A percentile compares a stretch with the other conserved stretches of the same genome.
Evolutionary conservation across 2,329 filamentous ascomycete genomes (phyloP).

Genomic region (Daldinia sp.): DNA sequence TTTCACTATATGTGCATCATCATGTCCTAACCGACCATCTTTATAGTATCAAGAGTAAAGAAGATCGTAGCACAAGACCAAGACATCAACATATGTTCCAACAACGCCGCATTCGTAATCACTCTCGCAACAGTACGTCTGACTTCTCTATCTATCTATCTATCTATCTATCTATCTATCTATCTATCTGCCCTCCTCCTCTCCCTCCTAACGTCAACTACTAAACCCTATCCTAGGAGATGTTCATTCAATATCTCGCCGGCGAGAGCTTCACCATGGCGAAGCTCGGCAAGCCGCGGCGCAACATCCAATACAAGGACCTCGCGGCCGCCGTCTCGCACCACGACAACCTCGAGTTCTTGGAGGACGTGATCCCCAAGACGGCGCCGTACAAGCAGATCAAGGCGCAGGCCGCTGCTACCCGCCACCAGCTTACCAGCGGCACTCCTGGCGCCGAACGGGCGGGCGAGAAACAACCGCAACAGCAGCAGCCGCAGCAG

Average conservation of each 20-base stretch:
- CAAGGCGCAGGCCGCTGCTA: slow-evolving; percentile 71
- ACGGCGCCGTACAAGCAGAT: slow-evolving; percentile 84
- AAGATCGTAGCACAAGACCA: slow-evolving; percentile 93
- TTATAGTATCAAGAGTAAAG: slow-evolving; percentile 88
- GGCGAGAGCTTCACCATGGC: slow-evolving; percentile 88
- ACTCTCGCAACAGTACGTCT: slow-evolving; percentile 82
- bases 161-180: not conserved
- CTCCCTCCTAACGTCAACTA: slow-evolving; percentile 4
- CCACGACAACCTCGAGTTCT: slow-evolving; percentile 94
- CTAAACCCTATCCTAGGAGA: slow-evolving; percentile 69
- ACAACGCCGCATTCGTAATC: slow-evolving; percentile 94
- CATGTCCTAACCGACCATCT: slow-evolving; percentile 29
- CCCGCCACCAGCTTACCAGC: slow-evolving; percentile 61
- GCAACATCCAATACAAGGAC: slow-evolving; percentile 96
- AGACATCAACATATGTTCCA: slow-evolving; percentile 87
- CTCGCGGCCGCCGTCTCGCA: slow-evolving; percentile 87
- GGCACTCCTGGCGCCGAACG: slow-evolving; percentile 46
- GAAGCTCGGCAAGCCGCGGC: slow-evolving; percentile 76
- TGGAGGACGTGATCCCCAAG: slow-evolving; percentile 89
- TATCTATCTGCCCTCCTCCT: too few relatives aligned
- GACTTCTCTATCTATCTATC: not conserved
- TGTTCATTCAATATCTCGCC: slow-evolving; percentile 94
- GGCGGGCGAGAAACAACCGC: slow-evolving; percentile 33
- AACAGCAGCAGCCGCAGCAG: slow-evolving; percentile 3
- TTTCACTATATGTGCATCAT: not conserved